phyloP scores from a whole-genome alignment of 1,139 yeast species.

The Yamadazyma dendronema region DNA sequence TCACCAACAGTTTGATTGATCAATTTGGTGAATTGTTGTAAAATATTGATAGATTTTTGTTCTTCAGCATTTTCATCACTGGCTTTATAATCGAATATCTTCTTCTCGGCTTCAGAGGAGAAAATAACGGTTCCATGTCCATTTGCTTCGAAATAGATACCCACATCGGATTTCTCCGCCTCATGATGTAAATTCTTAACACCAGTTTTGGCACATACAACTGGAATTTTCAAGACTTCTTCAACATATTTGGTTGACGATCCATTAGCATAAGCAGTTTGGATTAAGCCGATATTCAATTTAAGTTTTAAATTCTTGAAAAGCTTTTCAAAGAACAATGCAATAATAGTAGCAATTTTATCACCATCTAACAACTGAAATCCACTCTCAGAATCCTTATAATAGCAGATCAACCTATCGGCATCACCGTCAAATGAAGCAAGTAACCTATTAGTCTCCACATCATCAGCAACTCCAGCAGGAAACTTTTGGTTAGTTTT shows the following conservation, averaged over 20 bases:
- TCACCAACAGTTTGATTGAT: slow-evolving; percentile 98
- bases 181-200: slow-evolving; percentile 93
- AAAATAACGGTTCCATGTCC: slow-evolving; percentile 98
- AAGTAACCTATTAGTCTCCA: slow-evolving; percentile 47
- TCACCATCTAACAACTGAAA: slow-evolving; percentile 90
- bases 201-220: slow-evolving; percentile 90
- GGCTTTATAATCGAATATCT: slow-evolving; percentile 25
- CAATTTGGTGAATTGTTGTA: slow-evolving; percentile 60
- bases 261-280: slow-evolving; percentile 98
- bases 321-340: slow-evolving; percentile 59
- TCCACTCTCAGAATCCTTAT: slow-evolving; percentile 39
- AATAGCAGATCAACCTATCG: slow-evolving; percentile 88
- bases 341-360: slow-evolving; percentile 83
- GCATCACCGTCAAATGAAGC: slow-evolving; percentile 98
- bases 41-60: slow-evolving; percentile 44
- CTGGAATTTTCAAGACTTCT: slow-evolving; percentile 67
- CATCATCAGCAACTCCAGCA: slow-evolving; percentile 42
- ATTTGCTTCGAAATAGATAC: slow-evolving; percentile 95
- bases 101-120: slow-evolving; percentile 52
- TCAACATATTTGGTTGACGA: slow-evolving; percentile 75
- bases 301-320: slow-evolving; percentile 38
- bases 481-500: slow-evolving; percentile 87
- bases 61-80: slow-evolving; percentile 23
- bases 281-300: slow-evolving; percentile 78
- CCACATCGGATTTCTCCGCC: slow-evolving; percentile 81